Evolutionary conservation across 768 basidiomycete species (phyloP), one percentile per base, ranked within the genome.

Genomic region (Tylopilus intermedius): DNA sequence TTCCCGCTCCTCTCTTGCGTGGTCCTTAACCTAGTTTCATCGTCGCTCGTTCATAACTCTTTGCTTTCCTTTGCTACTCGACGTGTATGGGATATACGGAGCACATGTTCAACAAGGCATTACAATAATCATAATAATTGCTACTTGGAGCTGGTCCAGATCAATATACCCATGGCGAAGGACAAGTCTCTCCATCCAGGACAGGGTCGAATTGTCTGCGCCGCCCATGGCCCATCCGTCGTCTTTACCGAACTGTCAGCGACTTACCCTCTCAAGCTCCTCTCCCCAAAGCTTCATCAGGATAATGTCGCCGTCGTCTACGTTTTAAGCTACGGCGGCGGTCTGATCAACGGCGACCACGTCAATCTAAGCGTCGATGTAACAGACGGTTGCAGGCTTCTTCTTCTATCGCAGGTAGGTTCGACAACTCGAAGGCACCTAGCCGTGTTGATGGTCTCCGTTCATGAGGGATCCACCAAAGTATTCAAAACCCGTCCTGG

Each of bases 281-380:
- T 94, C 51, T 86, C 92, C 3, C 90, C 92, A 2, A 76, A 77
- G 45, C 70, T 81, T 9, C 57, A 70, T 37, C 70, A 72, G 37
- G 70, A 74, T 29, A 67, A 73, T 5, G 75, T 90, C 30, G 87
- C 81, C 9, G 71, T 89, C 46, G 83, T 82, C 15, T 97, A 96
- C 60, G 74, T 90, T 15, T 67, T 97, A 53, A 84, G 82, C 33
- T 98, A 97, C 60, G 94, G 94, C 0, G 94, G 94, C 10, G 94
- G 94, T 3, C 77, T 98, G 9, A 88, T 98, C 35, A 83, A 86
- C 5, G 93, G 93, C 0, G 94, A 98, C 71, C 69, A 74, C 26
- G 73, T 96, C 47, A 68, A 76, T 41, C 66, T 97, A 11, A 60
- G 69, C n/a, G 80, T 87, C 22, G 69, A 82, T 35, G 79, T 94